phyloP scores from a whole-genome alignment of 2,329 filamentous ascomycete species.

The Colletotrichum limetticola region DNA sequence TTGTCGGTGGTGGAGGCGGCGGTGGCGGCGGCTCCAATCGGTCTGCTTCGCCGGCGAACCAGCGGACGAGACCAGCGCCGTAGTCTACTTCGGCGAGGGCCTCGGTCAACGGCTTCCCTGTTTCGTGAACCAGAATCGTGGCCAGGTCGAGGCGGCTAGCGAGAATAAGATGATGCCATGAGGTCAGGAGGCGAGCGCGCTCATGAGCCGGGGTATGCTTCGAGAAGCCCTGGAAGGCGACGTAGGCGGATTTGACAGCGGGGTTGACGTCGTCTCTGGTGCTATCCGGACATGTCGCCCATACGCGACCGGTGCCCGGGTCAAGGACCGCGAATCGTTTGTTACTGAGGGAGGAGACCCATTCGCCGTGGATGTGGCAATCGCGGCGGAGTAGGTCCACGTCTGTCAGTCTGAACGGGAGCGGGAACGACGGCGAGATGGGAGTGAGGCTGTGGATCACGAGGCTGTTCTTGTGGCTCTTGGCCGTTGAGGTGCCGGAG shows the following conservation, averaged over 20 bases:
- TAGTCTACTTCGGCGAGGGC: conserved; percentile 67
- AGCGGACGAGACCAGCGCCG: conserved; percentile 62
- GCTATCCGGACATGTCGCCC: conserved; percentile 62
- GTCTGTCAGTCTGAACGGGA: conserved; percentile 58
- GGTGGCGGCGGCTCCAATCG: conserved; percentile 57
- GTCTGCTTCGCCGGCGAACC: conserved; percentile 65
- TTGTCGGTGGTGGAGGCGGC: neutral
- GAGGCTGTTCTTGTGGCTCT: conserved; percentile 6
- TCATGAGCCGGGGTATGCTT: conserved; percentile 48
- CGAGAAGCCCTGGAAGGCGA: conserved; percentile 50
- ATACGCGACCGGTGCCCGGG: conserved; percentile 60
- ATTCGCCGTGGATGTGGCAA: conserved; percentile 61
- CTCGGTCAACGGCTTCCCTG: conserved; percentile 67
- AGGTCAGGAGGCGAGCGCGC: conserved; percentile 47
- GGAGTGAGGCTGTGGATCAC: conserved; percentile 13
- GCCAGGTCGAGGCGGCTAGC: conserved; percentile 51
- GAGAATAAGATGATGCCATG: conserved; percentile 50
- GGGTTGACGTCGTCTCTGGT: conserved; percentile 50
- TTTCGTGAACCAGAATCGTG: conserved; percentile 57
- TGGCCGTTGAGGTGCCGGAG: conserved; percentile 16
- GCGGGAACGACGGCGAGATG: conserved; percentile 10
- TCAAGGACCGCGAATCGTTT: conserved; percentile 63
- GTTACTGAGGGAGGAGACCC: conserved; percentile 56
- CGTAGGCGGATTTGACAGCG: conserved; percentile 48
- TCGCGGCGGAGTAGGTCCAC: conserved; percentile 59